Percentiles rank a stretch among this genome's conserved stretches.
phyloP scores from a whole-genome alignment of 768 basidiomycete genomes.

The Leucosporidium yakuticum region DNA sequence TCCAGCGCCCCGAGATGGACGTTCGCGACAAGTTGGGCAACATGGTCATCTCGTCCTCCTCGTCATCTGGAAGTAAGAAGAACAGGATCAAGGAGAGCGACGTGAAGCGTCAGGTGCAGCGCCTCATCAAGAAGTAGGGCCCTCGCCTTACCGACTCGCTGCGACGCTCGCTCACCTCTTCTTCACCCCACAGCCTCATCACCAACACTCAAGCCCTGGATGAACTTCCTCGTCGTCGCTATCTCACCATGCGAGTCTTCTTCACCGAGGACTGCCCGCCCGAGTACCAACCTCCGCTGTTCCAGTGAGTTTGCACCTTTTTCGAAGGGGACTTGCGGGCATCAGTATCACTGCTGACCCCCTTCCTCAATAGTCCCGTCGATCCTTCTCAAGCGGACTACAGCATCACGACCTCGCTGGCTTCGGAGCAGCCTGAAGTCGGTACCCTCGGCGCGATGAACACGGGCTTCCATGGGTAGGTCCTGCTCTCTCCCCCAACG shows the following conservation, averaged over 20 bases:
- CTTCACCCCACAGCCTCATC: slow-evolving; percentile 17
- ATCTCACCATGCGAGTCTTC: slow-evolving; percentile 80
- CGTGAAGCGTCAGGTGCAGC: slow-evolving; percentile 47
- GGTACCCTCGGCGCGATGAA: slow-evolving; percentile 19
- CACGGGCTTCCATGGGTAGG: slow-evolving; percentile 35
- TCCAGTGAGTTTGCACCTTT: slow-evolving; percentile 40
- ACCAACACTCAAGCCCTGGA: slow-evolving; percentile 30
- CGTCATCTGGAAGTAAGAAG: no score
- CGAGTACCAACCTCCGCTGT: slow-evolving; percentile 79
- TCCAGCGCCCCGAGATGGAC: slow-evolving; percentile 23
- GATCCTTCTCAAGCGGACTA: slow-evolving; percentile 2
- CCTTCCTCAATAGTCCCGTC: not conserved
- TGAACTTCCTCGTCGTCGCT: slow-evolving; percentile 59
- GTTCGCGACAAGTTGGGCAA: slow-evolving; percentile 30
- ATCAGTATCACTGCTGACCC: not conserved
- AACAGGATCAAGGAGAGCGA: slow-evolving; percentile 15
- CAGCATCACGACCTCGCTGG: slow-evolving; percentile 23
- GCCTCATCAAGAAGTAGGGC: slow-evolving; percentile 58
- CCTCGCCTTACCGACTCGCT: no score
- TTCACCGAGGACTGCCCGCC: slow-evolving; percentile 72
- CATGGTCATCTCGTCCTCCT: slow-evolving; percentile 10
- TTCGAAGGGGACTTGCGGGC: no score
- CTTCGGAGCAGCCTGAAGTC: slow-evolving; percentile 24
- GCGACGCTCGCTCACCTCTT: not conserved
- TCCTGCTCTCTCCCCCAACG: not conserved